A percentile compares a stretch with the other conserved stretches of the same genome.
Evolutionary conservation across 1,284 basidiomycete genomes (phyloP).

Genomic region (Apiotrichum gracile): DNA sequence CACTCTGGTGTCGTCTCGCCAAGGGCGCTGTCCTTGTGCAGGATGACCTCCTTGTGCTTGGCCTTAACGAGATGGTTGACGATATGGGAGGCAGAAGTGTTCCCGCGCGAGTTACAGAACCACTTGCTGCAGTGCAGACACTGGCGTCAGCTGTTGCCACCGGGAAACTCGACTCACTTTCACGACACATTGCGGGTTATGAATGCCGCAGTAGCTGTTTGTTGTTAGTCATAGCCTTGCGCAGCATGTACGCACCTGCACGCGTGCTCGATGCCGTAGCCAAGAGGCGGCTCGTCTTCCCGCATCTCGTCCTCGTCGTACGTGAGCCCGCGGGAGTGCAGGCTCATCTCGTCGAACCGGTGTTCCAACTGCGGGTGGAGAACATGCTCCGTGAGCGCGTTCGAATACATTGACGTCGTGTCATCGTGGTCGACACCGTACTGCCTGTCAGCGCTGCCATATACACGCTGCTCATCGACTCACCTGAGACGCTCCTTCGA

Average conservation of each 20-base stretch:
- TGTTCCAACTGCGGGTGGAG: constrained; percentile 12
- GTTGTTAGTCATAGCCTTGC: neutral
- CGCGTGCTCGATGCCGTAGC: constrained; percentile 78
- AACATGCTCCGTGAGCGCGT: constrained; percentile 49
- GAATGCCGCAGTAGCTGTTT: constrained; percentile 92
- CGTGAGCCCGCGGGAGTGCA: constrained; percentile 11
- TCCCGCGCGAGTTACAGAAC: constrained; percentile 99
- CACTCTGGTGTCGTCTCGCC: constrained; percentile 97
- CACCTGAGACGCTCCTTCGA: constrained; percentile 55
- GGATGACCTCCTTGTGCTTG: constrained; percentile 96
- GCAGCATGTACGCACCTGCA: constrained; percentile 64
- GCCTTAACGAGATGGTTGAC: constrained; percentile 98
- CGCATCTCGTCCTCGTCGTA: constrained; percentile 61
- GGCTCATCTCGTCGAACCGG: constrained; percentile 19
- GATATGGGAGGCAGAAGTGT: constrained; percentile 96
- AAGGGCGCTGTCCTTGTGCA: constrained; percentile 90
- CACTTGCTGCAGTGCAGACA: constrained; percentile 94
- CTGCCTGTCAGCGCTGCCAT: constrained; percentile 32
- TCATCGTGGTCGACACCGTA: constrained; percentile 66
- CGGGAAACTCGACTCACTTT: constrained; percentile 51
- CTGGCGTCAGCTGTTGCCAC: constrained; percentile 22
- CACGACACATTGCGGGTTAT: constrained; percentile 93
- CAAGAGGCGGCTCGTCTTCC: constrained; percentile 75
- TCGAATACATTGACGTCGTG: constrained; percentile 63
- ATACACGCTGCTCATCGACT: constrained; percentile 1